Base-by-base conservation (phyloP, 768 basidiomycete genomes). In the Mycena vulgaris region DNA sequence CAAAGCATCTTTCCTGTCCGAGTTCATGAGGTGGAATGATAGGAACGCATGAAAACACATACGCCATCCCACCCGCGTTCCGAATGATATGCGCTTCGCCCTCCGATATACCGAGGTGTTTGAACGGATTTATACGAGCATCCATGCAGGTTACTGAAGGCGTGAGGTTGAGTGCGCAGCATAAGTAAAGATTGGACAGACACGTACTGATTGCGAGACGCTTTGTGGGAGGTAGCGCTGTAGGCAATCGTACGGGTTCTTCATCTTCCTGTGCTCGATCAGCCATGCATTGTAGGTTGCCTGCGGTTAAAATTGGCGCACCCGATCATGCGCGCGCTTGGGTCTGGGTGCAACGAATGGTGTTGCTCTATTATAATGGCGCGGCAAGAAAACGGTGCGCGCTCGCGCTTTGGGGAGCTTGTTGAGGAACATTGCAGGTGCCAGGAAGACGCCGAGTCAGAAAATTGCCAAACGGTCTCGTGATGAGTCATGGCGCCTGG, bases 1-100 rank as follows among this genome's bases (percentile, higher is more conserved):
- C 11, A 94, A 73, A 1, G 91, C 89, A 30, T 93, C 93, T 70
- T 86, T 84, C 42, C 66, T 67, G 49, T 10, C 21, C n/a, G 6
- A 2, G 28, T 91, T 56, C 59, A 51, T 28, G 31, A 55, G 16
- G n/a, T n/a, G 23, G 23, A 33, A 28, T 23, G 31, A 21, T 2
- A 40, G 21, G 42, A 25, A 28, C 19, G 21, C 16, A 60, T 28
- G 37, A 35, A 25, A 47, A 9, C 2, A 85, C 89, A 33, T 78
- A 91, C 90, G 87, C 90, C 68, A 81, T 77, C 27, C 91, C 90
- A 31, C 92, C 92, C n/a, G 90, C 92, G 77, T 93, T 94, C 25
- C 92, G 86, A 69, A 93, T 92, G 58, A 93, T 83, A 79, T 92
- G 91, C 3, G 91, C 90, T 56, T 92, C 91, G 51, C 92, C 92